Evolutionary conservation across 75 land plant genomes (phyloP).

Genomic region (Pinus albicaulis): DNA sequence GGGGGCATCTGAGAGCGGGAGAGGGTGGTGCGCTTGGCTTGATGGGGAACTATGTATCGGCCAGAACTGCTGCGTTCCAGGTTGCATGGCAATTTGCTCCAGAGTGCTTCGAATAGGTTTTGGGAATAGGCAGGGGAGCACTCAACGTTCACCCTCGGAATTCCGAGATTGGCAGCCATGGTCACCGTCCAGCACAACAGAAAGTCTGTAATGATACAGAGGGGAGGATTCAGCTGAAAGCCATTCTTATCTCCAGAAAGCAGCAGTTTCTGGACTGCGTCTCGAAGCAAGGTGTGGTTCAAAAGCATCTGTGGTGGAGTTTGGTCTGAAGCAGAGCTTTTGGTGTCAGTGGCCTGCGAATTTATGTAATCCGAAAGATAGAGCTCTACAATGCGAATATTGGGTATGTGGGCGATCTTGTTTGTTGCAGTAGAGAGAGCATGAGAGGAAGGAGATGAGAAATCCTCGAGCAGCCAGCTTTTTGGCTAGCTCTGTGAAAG

Average conservation of each 20-base stretch:
- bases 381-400: too few relatives aligned
- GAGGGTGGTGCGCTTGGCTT: neutral
- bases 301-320: too few relatives aligned
- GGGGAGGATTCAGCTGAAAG: neutral
- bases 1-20: neutral
- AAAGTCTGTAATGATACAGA: neutral
- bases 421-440: neutral
- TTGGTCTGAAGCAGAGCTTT: too few relatives aligned
- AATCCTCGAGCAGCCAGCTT: conserved; percentile 15
- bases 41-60: neutral
- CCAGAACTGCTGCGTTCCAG: neutral
- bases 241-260: neutral
- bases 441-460: conserved; percentile 4
- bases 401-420: too few relatives aligned
- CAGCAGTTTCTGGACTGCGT: too few relatives aligned
- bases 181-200: neutral
- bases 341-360: too few relatives aligned
- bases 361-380: too few relatives aligned
- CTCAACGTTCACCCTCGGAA: neutral
- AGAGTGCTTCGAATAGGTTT: neutral
- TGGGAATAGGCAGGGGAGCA: neutral
- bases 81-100: neutral
- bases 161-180: neutral
- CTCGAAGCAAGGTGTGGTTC: too few relatives aligned
- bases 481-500: conserved; percentile 13